Percentiles rank a stretch among this genome's conserved stretches.
These are phyloP conservation scores for Fraxinus angustifolia DNA, from an alignment of 305 asterid species.

Conservation along the genomic window DNA sequence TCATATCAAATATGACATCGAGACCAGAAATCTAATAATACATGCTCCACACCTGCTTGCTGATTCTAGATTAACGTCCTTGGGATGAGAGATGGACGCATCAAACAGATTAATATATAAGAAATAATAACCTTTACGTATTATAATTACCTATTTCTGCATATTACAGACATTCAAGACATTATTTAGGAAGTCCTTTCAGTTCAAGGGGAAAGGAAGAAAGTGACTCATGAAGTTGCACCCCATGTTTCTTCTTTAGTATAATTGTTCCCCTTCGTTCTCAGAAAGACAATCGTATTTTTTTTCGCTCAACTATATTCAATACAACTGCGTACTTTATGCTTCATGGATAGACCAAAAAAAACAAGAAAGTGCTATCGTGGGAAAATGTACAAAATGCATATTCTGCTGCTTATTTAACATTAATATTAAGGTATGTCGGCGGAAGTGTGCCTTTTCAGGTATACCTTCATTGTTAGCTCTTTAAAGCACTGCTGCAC, in stretches of 20 bases:
- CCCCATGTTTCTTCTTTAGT: background rate
- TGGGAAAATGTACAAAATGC: background rate
- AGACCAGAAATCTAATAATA: background rate
- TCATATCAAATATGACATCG: background rate
- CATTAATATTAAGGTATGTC: background rate
- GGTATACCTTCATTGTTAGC: constrained; percentile 59
- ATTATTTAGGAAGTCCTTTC: background rate
- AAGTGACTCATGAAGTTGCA: background rate
- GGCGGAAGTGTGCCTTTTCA: background rate
- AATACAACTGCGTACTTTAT: background rate
- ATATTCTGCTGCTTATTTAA: background rate
- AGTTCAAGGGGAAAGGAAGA: background rate
- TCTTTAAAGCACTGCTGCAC: constrained; percentile 74
- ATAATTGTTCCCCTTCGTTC: background rate
- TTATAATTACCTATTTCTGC: background rate
- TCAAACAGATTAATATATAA: background rate
- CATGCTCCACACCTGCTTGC: background rate
- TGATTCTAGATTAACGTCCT: background rate
- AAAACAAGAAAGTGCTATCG: background rate
- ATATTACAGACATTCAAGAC: background rate
- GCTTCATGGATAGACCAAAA: background rate
- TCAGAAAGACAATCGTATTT: background rate
- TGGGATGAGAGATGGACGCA: background rate
- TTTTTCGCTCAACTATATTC: background rate
- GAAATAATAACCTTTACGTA: background rate